A percentile compares a stretch with the other conserved stretches of the same genome.
Evolutionary conservation across 1,284 basidiomycete species (phyloP).

Genomic region (Tilletia caries): DNA sequence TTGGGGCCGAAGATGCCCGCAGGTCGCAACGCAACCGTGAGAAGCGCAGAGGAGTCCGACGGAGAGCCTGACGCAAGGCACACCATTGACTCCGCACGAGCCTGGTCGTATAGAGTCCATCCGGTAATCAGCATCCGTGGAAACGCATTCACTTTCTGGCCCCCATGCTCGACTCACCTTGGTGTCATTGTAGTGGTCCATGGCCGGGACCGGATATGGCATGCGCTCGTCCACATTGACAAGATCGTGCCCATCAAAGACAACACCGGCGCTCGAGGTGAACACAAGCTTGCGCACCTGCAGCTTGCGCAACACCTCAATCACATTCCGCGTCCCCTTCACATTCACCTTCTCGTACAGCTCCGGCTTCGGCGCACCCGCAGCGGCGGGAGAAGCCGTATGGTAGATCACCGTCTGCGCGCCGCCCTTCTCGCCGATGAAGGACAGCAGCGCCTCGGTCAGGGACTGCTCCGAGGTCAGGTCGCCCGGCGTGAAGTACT

Average conservation of each 20-base stretch:
- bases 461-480: constrained; percentile 41
- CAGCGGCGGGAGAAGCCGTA: constrained; percentile 78
- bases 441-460: constrained; percentile 9
- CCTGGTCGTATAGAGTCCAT: constrained; percentile 49
- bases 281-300: constrained; percentile 84
- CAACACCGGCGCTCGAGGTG: constrained; percentile 89
- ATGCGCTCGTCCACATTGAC: constrained; percentile 86
- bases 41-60: constrained; percentile 66
- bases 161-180: constrained; percentile 59
- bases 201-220: constrained; percentile 68
- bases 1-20: constrained; percentile 97
- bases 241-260: constrained; percentile 79
- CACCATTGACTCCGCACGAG: constrained; percentile 78
- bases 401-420: constrained; percentile 66
- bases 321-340: constrained; percentile 79
- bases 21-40: constrained; percentile 86
- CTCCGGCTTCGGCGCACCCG: constrained; percentile 57
- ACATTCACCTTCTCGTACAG: constrained; percentile 93
- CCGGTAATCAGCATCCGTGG: neutral
- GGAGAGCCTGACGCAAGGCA: constrained; percentile 56
- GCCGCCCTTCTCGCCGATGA: constrained; percentile 16
- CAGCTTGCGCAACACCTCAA: constrained; percentile 67
- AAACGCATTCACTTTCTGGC: too few species aligned
- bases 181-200: constrained; percentile 95
- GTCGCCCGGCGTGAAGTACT: constrained; percentile 29